Conservation (phyloP, 768 basidiomycete genomes). For the Trametes cubensis region DNA sequence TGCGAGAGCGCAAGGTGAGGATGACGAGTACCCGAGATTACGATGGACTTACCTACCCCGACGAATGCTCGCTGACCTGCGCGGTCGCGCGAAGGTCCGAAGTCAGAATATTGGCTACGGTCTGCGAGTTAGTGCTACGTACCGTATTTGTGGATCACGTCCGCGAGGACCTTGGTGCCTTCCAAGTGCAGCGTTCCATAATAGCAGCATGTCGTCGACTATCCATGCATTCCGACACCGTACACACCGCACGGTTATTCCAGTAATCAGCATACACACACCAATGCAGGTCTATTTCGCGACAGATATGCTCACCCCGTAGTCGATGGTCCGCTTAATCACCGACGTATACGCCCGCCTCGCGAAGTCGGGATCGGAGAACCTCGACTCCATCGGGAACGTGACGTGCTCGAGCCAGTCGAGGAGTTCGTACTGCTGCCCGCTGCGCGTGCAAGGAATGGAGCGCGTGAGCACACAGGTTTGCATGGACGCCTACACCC, state of each 20-base stretch:
- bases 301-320: slow-evolving; percentile 59
- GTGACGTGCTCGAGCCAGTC: slow-evolving; percentile 87
- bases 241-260: not conserved
- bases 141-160: slow-evolving; percentile 68
- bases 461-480: not conserved
- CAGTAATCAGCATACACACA: too few species aligned
- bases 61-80: slow-evolving; percentile 83
- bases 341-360: slow-evolving; percentile 66
- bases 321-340: slow-evolving; percentile 69
- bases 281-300: not conserved
- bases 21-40: not conserved
- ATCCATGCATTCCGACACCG: not conserved
- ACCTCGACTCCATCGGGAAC: slow-evolving; percentile 86
- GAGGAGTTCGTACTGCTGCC: slow-evolving; percentile 83
- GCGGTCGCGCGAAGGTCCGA: too few species aligned
- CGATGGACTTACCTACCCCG: slow-evolving; percentile 56
- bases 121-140: slow-evolving; percentile 30
- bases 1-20: not conserved
- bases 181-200: slow-evolving; percentile 83
- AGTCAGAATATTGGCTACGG: too few species aligned
- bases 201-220: slow-evolving; percentile 96
- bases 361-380: slow-evolving; percentile 72
- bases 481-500: not conserved
- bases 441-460: slow-evolving; percentile 45
- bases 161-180: slow-evolving; percentile 79